Percentiles rank a stretch among this genome's conserved stretches.
Conservation (phyloP, 2,329 filamentous ascomycete species). For the Fusarium equiseti region DNA sequence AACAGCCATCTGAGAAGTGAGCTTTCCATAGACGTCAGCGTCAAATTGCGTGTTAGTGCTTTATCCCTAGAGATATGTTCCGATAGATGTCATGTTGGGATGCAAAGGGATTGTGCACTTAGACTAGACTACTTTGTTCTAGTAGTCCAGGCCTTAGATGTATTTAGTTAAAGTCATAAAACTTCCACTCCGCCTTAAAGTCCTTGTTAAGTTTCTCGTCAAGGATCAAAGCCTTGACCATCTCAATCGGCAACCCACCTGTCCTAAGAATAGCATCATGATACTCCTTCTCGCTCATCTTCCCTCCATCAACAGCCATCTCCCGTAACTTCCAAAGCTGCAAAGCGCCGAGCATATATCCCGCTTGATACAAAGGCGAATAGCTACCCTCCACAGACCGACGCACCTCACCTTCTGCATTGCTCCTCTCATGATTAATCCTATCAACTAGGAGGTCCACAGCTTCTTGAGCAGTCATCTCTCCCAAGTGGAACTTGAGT, state of each 20-base stretch:
- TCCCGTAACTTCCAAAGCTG: conserved; percentile 35
- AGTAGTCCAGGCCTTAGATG: neutral
- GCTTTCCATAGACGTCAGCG: neutral
- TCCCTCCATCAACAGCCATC: conserved; percentile 22
- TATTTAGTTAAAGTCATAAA: conserved; percentile 34
- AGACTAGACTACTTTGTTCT: too few species aligned
- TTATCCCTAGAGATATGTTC: too few species aligned
- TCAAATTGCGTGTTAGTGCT: too few species aligned
- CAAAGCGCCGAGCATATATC: conserved; percentile 30
- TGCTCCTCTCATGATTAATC: conserved; percentile 31
- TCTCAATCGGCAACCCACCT: conserved; percentile 31
- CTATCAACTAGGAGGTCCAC: conserved; percentile 20
- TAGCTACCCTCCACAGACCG: conserved; percentile 34
- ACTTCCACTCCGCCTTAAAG: conserved; percentile 33
- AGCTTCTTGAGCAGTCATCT: conserved; percentile 37
- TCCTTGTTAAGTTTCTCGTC: conserved; percentile 22
- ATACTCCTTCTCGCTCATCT: conserved; percentile 31
- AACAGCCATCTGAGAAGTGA: neutral
- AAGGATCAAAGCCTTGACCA: conserved; percentile 31
- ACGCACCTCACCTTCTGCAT: conserved; percentile 29
- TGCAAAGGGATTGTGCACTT: too few species aligned
- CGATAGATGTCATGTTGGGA: too few species aligned
- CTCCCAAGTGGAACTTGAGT: conserved; percentile 24
- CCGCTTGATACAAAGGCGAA: conserved; percentile 33
- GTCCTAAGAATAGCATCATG: conserved; percentile 34